phyloP scores from a whole-genome alignment of 139 green algal species.

The Closterium sp. region DNA sequence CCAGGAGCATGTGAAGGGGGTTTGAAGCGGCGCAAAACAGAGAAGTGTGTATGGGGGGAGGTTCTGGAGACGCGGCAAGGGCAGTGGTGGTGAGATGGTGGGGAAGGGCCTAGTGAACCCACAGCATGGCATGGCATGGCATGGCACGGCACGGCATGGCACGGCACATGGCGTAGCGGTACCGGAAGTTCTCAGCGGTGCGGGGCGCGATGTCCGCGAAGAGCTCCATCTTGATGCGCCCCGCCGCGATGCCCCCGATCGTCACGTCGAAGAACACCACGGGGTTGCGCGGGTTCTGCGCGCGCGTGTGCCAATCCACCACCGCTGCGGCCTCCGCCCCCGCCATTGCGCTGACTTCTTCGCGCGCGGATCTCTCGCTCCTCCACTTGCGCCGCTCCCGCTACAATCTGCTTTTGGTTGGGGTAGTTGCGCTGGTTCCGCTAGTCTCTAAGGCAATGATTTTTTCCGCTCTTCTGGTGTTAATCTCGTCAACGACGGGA shows the following conservation, averaged over 20 bases:
- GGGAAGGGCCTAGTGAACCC: not conserved
- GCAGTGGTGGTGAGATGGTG: not conserved
- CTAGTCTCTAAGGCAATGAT: too few relatives aligned
- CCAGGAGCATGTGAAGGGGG: not conserved
- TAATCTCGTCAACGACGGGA: not conserved
- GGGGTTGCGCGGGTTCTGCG: constrained; percentile 46
- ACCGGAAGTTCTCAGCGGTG: constrained; percentile 75
- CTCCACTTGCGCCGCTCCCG: not conserved
- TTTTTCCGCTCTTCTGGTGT: not conserved
- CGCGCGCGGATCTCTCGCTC: not conserved
- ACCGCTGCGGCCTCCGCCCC: not conserved
- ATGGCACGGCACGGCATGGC: not conserved
- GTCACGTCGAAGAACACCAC: constrained; percentile 62
- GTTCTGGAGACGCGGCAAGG: not conserved
- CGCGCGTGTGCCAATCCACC: constrained; percentile 39
- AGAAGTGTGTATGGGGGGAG: not conserved
- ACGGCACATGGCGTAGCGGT: not conserved
- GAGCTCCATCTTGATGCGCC: constrained; percentile 62
- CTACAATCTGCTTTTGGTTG: not conserved
- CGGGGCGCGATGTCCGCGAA: constrained; percentile 60
- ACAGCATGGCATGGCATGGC: not conserved
- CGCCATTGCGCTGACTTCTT: not conserved
- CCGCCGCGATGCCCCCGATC: constrained; percentile 54
- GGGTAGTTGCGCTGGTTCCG: too few relatives aligned
- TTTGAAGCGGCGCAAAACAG: too few relatives aligned